Evolutionary conservation across 2,329 filamentous ascomycete species (phyloP).

Genomic region (Exophiala sideris): DNA sequence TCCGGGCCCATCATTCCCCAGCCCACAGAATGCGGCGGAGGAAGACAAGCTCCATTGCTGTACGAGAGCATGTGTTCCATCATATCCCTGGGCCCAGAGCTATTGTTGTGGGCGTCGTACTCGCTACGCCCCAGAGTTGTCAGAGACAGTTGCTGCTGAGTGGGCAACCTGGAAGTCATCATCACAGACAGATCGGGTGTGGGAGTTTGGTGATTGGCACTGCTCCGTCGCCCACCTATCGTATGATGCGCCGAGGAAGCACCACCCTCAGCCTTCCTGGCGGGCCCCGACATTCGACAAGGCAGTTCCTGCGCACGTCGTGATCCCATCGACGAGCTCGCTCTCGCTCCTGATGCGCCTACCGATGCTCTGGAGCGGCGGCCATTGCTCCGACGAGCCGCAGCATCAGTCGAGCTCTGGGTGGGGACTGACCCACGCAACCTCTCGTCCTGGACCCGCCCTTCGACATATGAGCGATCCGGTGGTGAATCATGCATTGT

Average conservation of each 20-base stretch:
- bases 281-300: background rate
- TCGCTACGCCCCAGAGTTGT: background rate
- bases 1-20: slow-evolving; percentile 19
- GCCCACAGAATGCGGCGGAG: background rate
- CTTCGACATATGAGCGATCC: no score
- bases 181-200: background rate
- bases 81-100: slow-evolving; percentile 5
- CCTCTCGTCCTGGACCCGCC: no score
- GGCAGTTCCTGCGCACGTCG: background rate
- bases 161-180: background rate
- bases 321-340: background rate
- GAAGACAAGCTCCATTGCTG: background rate
- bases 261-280: background rate
- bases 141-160: slow-evolving; percentile 4
- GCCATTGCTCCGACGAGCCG: background rate
- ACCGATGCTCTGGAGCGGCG: background rate
- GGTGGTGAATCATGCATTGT: background rate
- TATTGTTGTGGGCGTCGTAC: slow-evolving; percentile 1
- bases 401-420: no score
- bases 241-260: background rate
- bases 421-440: no score
- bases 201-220: background rate
- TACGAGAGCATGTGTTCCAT: slow-evolving; percentile 6
- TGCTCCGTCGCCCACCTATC: background rate
- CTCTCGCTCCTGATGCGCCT: background rate